Base-by-base conservation (phyloP, 208 protist genomes). In the Leishmania tarentolae region DNA sequence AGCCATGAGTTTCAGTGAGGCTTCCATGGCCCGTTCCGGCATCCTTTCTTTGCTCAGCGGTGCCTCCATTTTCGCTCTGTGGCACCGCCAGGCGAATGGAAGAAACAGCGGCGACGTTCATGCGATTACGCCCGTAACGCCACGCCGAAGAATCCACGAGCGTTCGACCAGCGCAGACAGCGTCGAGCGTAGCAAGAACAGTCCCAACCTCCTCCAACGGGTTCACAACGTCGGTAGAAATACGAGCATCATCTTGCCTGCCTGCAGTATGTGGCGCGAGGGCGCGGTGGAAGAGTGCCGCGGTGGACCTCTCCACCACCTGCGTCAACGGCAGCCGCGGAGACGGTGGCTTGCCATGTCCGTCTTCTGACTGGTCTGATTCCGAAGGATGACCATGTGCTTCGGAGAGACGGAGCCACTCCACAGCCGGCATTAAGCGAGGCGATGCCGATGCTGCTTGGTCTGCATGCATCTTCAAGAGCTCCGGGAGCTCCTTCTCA, bases 61-160 rank as follows among this genome's bases (percentile, higher is more conserved):
- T 69, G 40, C 44, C 46, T 6, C 52, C 31, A 3, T 75, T 15
- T 24, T 37, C 35, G 52, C 7, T 46, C 40, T 46, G 68, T 75
- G 76, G n/a, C 37, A 44, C 69, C 52, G 70, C 21, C 28, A 90
- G 47, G 42, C 63, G 82, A n/a, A 93, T 81, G 8, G 81, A 71
- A 0, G 90, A 93, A 3, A 82, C 82, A 0, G 75, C 87, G 0
- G 86, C 92, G 17, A 95, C 82, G 28, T 81, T 59, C 31, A 93
- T 75, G 66, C 89, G 90, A 72, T 95, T 95, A 40, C 92, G 79
- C 17, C 90, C 92, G 75, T 95, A 94, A 13, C 87, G 87, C 87
- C 88, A 95, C 31, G 89, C 85, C 1, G 83, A 85, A 0, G 61
- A 40, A 61, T 90, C 88, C 6, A 83, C 37, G 21, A 91, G 47